Base-by-base conservation (phyloP, 306 rosid species). In the Urtica urens region DNA sequence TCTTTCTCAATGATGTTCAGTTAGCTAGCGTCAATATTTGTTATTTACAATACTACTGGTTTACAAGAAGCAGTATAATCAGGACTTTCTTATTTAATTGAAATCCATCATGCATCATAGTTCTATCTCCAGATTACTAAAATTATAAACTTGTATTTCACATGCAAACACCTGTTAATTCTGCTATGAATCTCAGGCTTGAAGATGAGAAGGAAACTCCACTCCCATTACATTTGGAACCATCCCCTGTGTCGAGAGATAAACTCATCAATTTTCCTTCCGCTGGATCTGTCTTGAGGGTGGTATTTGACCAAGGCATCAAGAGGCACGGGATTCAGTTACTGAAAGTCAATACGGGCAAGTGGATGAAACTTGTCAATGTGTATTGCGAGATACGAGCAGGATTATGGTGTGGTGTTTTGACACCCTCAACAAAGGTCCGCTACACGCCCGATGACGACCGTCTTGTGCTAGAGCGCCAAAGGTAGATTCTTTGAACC, bases 331-430 rank as follows among this genome's bases (percentile, higher is more conserved):
- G 50, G 44, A 54, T 77, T 20, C 29, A 14, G 46, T 39, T 51
- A 58, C 68, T 72, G 46, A 38, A 44, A 0, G 28, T 3, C 19
- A 44, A 46, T 2, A 17, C 37, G 40, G 84, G 67, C 13, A 53
- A 66, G 53, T 90, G 95, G 97, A 50, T 73, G 21, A 79, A 79
- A 42, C 23, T 81, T 59, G 22, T 67, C 46, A 66, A 81, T 34
- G 5, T 90, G 43, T 34, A 10, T 7, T 68, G 77, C 19, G 72
- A 72, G 55, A 73, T 74, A 54, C 47, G 37, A 23, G 66, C 49
- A 29, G 87, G 97, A 57, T 53, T 73, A 8, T 84, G 83, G 82
- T 47, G n/a, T 46, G 78, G 77, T 24, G 43, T 69, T n/a, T 49
- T 84, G 55, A 75, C 71, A 10, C 45, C 60, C 6, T 55, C 9